phyloP scores from a whole-genome alignment of 352 stramenopile species.

The Pythium sukuiense region DNA sequence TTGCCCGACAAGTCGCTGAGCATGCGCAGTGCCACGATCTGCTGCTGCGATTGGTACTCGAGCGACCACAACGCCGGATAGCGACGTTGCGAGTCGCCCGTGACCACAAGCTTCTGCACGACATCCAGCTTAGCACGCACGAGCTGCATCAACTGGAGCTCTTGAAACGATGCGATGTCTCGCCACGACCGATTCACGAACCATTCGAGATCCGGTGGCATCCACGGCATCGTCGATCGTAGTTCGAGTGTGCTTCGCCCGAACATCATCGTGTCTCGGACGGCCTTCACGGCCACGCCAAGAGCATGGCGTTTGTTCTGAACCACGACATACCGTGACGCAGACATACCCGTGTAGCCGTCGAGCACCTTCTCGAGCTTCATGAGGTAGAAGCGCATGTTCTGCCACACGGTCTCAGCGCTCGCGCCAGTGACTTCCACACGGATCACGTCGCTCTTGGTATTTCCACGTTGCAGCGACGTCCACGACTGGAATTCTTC shows the following conservation, averaged over 20 bases:
- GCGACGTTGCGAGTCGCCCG: slow-evolving; percentile 8
- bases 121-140: slow-evolving; percentile 19
- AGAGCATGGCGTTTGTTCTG: background rate
- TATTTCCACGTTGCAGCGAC: background rate
- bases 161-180: slow-evolving; percentile 1
- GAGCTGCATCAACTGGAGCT: slow-evolving; percentile 15
- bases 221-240: slow-evolving; percentile 9
- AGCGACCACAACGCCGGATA: slow-evolving; percentile 26
- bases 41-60: background rate
- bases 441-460: background rate
- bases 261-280: slow-evolving; percentile 15
- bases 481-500: background rate
- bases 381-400: slow-evolving; percentile 5
- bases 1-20: slow-evolving; percentile 26
- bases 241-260: slow-evolving; percentile 7
- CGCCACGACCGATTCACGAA: slow-evolving; percentile 17
- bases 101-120: slow-evolving; percentile 16
- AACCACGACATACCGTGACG: slow-evolving; percentile 2
- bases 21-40: slow-evolving; percentile 10
- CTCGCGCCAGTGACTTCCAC: background rate
- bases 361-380: slow-evolving; percentile 10
- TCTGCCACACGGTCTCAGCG: background rate
- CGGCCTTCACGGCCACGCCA: background rate
- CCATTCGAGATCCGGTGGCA: slow-evolving; percentile 22
- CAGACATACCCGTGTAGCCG: slow-evolving; percentile 1